These are phyloP conservation scores for Pyrenophora seminiperda DNA, from an alignment of 2,329 filamentous ascomycete species.

Conservation along the genomic window DNA sequence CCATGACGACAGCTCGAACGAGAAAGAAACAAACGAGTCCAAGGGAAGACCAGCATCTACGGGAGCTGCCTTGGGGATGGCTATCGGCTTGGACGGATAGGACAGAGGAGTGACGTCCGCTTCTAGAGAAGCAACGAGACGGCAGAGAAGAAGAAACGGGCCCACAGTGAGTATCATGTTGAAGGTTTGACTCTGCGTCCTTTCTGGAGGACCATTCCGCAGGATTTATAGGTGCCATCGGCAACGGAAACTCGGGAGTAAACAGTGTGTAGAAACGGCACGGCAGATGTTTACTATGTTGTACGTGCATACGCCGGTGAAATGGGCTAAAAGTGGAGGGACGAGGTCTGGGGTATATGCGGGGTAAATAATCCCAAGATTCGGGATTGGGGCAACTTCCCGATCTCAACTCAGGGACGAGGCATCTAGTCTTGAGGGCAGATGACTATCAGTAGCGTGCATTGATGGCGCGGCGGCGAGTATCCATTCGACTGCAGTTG, in stretches of 20 bases:
- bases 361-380: too few relatives aligned
- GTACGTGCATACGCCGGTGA: too few relatives aligned
- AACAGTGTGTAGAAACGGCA: too few relatives aligned
- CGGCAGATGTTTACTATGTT: too few relatives aligned
- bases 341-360: too few relatives aligned
- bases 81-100: background rate
- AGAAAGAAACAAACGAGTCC: slow-evolving; percentile 8
- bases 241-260: slow-evolving; percentile 1
- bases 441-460: too few relatives aligned
- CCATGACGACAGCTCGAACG: slow-evolving; percentile 11
- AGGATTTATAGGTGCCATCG: background rate
- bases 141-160: background rate
- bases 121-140: background rate
- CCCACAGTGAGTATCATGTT: background rate
- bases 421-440: too few relatives aligned
- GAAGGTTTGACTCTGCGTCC: background rate
- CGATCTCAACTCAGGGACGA: too few relatives aligned
- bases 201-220: background rate
- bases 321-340: too few relatives aligned
- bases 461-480: too few relatives aligned
- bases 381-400: too few relatives aligned
- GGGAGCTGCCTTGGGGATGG: background rate
- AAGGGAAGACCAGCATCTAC: slow-evolving; percentile 5
- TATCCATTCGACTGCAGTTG: too few relatives aligned
- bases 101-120: slow-evolving; percentile 1